These are phyloP conservation scores for Patellifolia procumbens DNA, from an alignment of 179 eudicot genomes.

Conservation along the genomic window DNA sequence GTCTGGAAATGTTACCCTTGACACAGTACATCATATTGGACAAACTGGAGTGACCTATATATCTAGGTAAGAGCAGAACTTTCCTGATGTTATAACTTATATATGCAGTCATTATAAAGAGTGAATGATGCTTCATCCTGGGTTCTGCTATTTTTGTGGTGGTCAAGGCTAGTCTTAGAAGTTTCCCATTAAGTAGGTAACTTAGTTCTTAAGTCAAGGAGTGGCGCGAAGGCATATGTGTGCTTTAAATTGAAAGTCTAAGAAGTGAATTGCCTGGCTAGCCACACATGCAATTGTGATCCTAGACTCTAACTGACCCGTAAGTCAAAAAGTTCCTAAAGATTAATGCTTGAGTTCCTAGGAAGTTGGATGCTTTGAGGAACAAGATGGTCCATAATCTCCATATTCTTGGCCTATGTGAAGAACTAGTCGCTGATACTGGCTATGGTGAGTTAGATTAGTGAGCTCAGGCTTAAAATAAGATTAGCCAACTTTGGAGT, in stretches of 20 bases:
- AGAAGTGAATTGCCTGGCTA: neutral
- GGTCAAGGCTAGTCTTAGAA: neutral
- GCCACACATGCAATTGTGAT: neutral
- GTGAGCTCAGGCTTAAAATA: too few relatives aligned
- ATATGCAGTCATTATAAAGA: neutral
- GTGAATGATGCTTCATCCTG: neutral
- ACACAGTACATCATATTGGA: slow-evolving; percentile 82
- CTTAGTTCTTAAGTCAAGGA: neutral
- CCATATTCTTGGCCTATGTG: neutral
- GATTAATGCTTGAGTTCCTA: neutral
- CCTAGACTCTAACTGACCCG: neutral
- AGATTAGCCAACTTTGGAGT: too few relatives aligned
- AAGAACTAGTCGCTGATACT: neutral
- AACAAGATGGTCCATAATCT: neutral
- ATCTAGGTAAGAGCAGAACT: slow-evolving; percentile 59
- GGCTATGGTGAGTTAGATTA: neutral
- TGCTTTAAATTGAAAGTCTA: neutral
- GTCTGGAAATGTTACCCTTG: slow-evolving; percentile 96
- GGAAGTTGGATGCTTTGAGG: neutral
- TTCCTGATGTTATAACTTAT: neutral
- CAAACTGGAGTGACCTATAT: slow-evolving; percentile 95
- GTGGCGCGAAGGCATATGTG: neutral
- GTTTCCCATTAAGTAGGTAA: too few relatives aligned
- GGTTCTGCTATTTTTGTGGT: neutral
- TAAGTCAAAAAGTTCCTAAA: neutral